phyloP scores from a whole-genome alignment of 140 eudicot species.

The Stevia rebaudiana region DNA sequence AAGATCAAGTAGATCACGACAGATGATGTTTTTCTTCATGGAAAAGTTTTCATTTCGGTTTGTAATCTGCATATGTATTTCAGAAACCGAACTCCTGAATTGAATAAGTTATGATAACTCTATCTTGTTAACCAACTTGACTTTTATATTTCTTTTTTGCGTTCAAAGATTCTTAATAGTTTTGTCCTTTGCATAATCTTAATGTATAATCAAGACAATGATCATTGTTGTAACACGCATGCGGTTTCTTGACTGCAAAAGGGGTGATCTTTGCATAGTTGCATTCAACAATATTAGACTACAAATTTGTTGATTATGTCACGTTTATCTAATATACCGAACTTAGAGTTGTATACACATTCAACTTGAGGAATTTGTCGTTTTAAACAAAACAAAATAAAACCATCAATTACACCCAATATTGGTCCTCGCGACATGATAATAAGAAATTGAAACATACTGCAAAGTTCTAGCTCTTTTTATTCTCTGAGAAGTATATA shows the following conservation, averaged over 20 bases:
- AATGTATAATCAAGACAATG: no score
- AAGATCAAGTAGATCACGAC: slow-evolving; percentile 13
- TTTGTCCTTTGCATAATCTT: neutral
- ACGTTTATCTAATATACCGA: neutral
- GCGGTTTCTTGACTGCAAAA: no score
- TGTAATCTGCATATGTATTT: slow-evolving; percentile 11
- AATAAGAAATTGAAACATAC: neutral
- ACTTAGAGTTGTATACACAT: neutral
- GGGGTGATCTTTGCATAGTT: no score
- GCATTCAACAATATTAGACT: no score
- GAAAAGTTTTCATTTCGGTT: slow-evolving; percentile 1
- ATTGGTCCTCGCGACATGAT: no score
- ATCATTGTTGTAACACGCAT: no score
- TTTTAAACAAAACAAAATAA: slow-evolving; percentile 6
- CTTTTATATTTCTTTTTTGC: neutral
- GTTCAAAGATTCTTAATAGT: neutral
- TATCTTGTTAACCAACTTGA: neutral
- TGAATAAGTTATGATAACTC: slow-evolving; percentile 22
- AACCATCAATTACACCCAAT: neutral
- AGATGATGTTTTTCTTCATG: slow-evolving; percentile 4
- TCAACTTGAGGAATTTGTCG: neutral
- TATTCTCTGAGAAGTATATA: slow-evolving; percentile 33
- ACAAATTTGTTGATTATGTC: neutral
- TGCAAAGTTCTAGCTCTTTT: neutral
- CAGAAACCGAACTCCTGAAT: neutral